A percentile compares a stretch with the other conserved stretches of the same genome.
phyloP scores from a whole-genome alignment of 148 eudicot genomes.

The Rhododendron simsii region DNA sequence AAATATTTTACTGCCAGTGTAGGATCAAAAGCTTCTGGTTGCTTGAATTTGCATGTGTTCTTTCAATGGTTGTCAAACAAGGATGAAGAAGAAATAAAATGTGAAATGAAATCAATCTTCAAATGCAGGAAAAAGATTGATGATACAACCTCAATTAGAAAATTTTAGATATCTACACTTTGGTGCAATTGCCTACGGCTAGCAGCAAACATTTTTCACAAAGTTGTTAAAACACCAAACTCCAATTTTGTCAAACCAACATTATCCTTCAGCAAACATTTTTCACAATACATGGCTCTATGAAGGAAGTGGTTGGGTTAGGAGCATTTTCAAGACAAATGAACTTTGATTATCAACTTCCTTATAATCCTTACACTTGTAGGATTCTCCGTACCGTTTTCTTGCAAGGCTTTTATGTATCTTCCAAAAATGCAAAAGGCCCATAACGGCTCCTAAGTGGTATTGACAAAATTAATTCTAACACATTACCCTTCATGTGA shows the following conservation, averaged over 20 bases:
- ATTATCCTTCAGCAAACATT: no score
- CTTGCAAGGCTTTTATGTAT: no score
- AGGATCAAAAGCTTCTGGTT: neutral
- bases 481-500: no score
- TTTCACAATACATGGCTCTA: no score
- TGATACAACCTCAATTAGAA: neutral
- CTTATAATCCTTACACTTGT: no score
- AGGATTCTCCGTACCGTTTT: no score
- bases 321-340: no score
- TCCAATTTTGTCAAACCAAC: neutral
- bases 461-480: no score
- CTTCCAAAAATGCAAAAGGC: no score
- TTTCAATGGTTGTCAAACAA: neutral
- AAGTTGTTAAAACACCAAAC: neutral
- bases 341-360: no score
- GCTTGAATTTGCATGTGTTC: neutral
- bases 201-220: neutral
- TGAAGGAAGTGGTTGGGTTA: no score
- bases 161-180: neutral
- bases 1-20: neutral
- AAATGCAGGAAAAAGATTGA: neutral
- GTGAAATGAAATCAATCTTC: neutral
- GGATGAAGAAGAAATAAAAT: neutral
- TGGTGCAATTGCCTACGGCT: neutral
- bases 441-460: no score